A percentile compares a stretch with the other conserved stretches of the same genome.
These are phyloP conservation scores for Trichophyton schoenleinii DNA, from an alignment of 2,329 filamentous ascomycete species.

Conservation along the genomic window DNA sequence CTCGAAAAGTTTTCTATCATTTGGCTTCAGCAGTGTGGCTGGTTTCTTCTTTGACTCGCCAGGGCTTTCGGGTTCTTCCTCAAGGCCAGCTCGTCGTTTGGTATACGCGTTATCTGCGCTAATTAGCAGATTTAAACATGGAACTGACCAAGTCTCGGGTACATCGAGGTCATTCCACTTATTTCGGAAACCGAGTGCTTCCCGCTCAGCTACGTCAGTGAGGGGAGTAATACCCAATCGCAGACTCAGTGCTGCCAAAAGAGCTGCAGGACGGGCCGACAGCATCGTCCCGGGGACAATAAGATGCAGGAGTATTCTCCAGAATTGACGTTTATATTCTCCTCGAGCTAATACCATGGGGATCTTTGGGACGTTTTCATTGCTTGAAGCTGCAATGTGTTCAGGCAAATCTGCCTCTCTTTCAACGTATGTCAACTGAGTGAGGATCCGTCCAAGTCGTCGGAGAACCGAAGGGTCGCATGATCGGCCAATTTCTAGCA, in stretches of 20 bases:
- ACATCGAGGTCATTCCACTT: slow-evolving; percentile 39
- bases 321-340: slow-evolving; percentile 32
- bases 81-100: slow-evolving; percentile 17
- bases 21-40: slow-evolving; percentile 22
- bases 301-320: slow-evolving; percentile 38
- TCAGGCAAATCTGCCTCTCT: slow-evolving; percentile 32
- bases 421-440: slow-evolving; percentile 23
- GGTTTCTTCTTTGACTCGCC: slow-evolving; percentile 4
- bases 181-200: slow-evolving; percentile 31
- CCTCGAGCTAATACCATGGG: slow-evolving; percentile 32
- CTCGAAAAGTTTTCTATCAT: slow-evolving; percentile 34
- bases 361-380: slow-evolving; percentile 30
- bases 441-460: slow-evolving; percentile 37
- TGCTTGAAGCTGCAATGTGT: slow-evolving; percentile 28
- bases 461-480: slow-evolving; percentile 39
- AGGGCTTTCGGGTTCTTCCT: slow-evolving; percentile 8
- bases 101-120: slow-evolving; percentile 34
- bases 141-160: slow-evolving; percentile 40
- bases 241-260: slow-evolving; percentile 39
- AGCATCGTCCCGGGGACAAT: slow-evolving; percentile 40
- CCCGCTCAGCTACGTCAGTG: slow-evolving; percentile 29
- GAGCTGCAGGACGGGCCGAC: slow-evolving; percentile 32
- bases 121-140: slow-evolving; percentile 36
- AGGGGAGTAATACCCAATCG: slow-evolving; percentile 37
- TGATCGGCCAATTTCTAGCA: slow-evolving; percentile 42